Base-by-base conservation (phyloP, 1,139 yeast genomes). In the Martiniozyma asiatica region DNA sequence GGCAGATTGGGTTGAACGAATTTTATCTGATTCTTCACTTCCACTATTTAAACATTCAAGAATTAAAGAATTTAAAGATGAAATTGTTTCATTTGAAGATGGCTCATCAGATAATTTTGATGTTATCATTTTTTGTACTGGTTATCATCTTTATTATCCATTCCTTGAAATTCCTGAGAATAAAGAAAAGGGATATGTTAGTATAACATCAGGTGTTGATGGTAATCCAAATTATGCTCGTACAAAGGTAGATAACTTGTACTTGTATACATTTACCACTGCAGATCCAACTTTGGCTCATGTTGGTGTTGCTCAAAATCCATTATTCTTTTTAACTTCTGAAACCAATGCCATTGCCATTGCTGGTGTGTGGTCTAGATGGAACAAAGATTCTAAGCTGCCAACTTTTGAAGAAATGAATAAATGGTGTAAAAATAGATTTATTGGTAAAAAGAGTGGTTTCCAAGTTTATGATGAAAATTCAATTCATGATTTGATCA, bases 341-440 rank as follows among this genome's bases (percentile, higher is more conserved):
- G 70, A 64, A 39, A 55, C 61, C 4, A 51, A 55, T 38, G 61
- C 65, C 2, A 60, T 65, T 13, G 65, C 67, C 0, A 49, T 63
- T 25, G 67, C 68, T 10, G 69, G 69, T 6, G 61, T 62, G 4
- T 63, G 68, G 68, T 55, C 53, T 2, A n/a, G n/a, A n/a, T 17
- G 18, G 18, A 17, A 8, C 8, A 43, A 43, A 19, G 30, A 32
- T 8, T 36, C 34, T 6, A 14, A 31, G 15, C 36, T 53, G 13
- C 55, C 56, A 12, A 20, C 44, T 4, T 25, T 29, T 7, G 40
- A 40, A 14, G 42, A 41, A 8, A 55, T 50, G 34, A 6, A 17
- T 17, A 6, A 40, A 12, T 43, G 45, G 43, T 37, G 37, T 15
- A 26, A 35, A 22, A 32, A 42, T n/a, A 38, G 44, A 29, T 29